Conservation (phyloP, 495 filamentous ascomycete species). For the Cercophora samala region DNA sequence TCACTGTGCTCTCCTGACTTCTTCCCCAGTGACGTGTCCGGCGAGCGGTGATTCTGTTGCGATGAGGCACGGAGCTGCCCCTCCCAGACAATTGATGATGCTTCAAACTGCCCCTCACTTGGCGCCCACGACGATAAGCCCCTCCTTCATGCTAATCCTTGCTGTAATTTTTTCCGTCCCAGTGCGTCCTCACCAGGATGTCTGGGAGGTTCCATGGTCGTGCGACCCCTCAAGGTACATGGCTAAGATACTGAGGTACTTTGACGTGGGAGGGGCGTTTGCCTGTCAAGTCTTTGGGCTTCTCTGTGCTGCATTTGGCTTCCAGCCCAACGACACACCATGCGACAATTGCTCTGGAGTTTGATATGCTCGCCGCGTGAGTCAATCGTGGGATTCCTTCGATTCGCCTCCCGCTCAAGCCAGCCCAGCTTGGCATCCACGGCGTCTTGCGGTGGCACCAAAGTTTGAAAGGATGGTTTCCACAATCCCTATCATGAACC, state of each 20-base stretch:
- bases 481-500: constrained; percentile 2
- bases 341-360: constrained; percentile 16
- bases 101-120: constrained; percentile 20
- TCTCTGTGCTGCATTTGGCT: constrained; percentile 12
- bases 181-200: background rate
- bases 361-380: constrained; percentile 17
- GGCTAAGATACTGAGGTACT: constrained; percentile 15
- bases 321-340: constrained; percentile 28
- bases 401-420: background rate
- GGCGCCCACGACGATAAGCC: constrained; percentile 15
- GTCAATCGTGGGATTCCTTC: constrained; percentile 15
- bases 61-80: background rate
- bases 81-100: background rate
- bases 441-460: constrained; percentile 7
- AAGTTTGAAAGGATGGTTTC: background rate
- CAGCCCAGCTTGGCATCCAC: background rate
- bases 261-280: background rate
- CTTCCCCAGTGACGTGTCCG: background rate
- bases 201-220: background rate
- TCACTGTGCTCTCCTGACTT: background rate
- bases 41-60: background rate
- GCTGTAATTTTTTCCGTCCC: background rate
- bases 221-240: constrained; percentile 7
- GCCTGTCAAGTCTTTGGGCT: constrained; percentile 21
- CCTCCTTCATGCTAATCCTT: constrained; percentile 14